These are phyloP conservation scores for Gossypium longicalyx DNA, from an alignment of 345 rosid species.

Conservation along the genomic window DNA sequence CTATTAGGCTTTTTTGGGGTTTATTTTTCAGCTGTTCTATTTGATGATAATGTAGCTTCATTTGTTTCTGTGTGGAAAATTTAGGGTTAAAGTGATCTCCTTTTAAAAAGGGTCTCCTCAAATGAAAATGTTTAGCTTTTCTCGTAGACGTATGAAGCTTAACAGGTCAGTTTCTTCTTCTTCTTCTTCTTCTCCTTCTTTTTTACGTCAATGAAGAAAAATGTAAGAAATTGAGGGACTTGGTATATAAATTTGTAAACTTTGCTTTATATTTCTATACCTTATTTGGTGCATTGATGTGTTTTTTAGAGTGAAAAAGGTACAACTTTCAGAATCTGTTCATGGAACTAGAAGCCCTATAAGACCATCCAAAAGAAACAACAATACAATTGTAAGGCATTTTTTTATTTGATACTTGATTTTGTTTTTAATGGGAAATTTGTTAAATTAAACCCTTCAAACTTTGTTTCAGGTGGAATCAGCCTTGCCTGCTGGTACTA, in stretches of 20 bases:
- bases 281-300: conserved; percentile 8
- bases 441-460: neutral
- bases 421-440: neutral
- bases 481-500: conserved; percentile 34
- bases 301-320: conserved; percentile 75
- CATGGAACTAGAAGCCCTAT: conserved; percentile 71
- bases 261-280: too few species aligned
- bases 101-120: neutral
- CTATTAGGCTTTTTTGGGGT: neutral
- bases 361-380: conserved; percentile 50
- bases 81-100: conserved; percentile 23
- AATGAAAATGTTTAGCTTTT: conserved; percentile 69
- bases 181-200: neutral
- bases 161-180: conserved; percentile 56
- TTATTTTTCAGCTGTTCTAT: conserved; percentile 2
- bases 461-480: conserved; percentile 43
- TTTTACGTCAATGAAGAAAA: neutral
- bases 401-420: conserved; percentile 11
- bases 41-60: conserved; percentile 26
- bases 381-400: conserved; percentile 47
- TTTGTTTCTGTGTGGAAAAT: neutral
- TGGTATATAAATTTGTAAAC: neutral
- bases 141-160: conserved; percentile 84
- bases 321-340: conserved; percentile 78
- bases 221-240: neutral